Evolutionary conservation across 805 yeast species (phyloP), one percentile per base, ranked within the genome.

Genomic region (Metschnikowia sp.): DNA sequence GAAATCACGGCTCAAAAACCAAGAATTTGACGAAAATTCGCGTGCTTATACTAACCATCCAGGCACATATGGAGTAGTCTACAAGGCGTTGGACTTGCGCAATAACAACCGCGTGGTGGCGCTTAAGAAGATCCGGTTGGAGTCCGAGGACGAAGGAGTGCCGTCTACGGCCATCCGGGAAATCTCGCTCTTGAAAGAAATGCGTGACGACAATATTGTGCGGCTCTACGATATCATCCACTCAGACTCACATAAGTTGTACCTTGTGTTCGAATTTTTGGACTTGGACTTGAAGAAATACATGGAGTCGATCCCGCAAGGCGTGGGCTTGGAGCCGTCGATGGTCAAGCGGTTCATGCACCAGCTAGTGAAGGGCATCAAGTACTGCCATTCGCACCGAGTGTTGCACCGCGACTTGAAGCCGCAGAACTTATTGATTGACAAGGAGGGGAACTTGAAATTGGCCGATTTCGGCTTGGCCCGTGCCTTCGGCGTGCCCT

Each of bases 131-230:
- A 95, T 94, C 65, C 81, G 98, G 49, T 72, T 94, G 44, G 99
- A 94, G 65, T 88, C 96, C 18, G 99, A 94, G 66, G 96, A 89
- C 66, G 99, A 94, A 66, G 99, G 99, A 15, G 97, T 95, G 19
- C 99, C 99, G 2, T 90, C 97, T 1, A 94, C 99, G 0, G 98
- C 99, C 6, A 94, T 94, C 49, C 78, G 99, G 59, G 99, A 94
- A 64, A 94, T 94, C 57, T 92, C 98, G 1, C 76, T 94, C 39
- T 78, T 94, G 68, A 92, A 94, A 65, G 99, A 94, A 65, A 78
- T 94, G 77, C 81, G 88, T 54, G 96, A 94, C 69, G 96, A 89
- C 51, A 90, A 92, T 67, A 91, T 92, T 44, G 97, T 94, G 22
- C 76, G 96, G 40, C 76, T 94, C 37, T 88, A 84, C 66, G 97